These are phyloP conservation scores for Suhomyces guaymorum DNA, from an alignment of 1,139 yeast genomes.

Conservation along the genomic window DNA sequence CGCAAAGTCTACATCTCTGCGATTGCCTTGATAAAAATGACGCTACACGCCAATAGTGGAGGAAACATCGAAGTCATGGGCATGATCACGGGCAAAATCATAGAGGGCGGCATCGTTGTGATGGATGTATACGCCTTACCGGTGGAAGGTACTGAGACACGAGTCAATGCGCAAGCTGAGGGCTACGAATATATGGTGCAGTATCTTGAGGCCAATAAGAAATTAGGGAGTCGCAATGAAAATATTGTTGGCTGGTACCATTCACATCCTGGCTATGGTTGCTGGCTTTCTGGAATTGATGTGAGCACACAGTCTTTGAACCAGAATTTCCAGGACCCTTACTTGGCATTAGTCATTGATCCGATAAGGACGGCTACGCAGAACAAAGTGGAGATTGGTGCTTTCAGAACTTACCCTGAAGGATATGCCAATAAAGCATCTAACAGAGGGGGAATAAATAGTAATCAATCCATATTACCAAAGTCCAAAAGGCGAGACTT, in stretches of 20 bases:
- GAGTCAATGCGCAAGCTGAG: conserved; percentile 93
- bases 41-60: conserved; percentile 80
- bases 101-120: conserved; percentile 60
- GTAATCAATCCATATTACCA: conserved; percentile 33
- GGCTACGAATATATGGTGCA: conserved; percentile 95
- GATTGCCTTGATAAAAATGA: conserved; percentile 76
- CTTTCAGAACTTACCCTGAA: conserved; percentile 78
- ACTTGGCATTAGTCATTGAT: conserved; percentile 84
- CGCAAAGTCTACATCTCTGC: conserved; percentile 68
- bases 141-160: conserved; percentile 92
- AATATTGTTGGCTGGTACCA: conserved; percentile 94
- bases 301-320: conserved; percentile 84
- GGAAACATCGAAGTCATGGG: conserved; percentile 97
- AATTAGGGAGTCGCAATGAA: conserved; percentile 46
- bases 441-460: conserved; percentile 3
- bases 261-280: conserved; percentile 97
- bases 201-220: conserved; percentile 63
- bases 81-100: conserved; percentile 78
- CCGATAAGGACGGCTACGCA: conserved; percentile 69
- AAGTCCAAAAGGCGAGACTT: conserved; percentile 56
- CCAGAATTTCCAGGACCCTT: conserved; percentile 89
- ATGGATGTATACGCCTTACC: conserved; percentile 86
- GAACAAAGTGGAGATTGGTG: conserved; percentile 83
- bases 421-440: conserved; percentile 21
- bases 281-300: conserved; percentile 90